phyloP scores from a whole-genome alignment of 495 filamentous ascomycete species.

The Penicillium flavigenum region DNA sequence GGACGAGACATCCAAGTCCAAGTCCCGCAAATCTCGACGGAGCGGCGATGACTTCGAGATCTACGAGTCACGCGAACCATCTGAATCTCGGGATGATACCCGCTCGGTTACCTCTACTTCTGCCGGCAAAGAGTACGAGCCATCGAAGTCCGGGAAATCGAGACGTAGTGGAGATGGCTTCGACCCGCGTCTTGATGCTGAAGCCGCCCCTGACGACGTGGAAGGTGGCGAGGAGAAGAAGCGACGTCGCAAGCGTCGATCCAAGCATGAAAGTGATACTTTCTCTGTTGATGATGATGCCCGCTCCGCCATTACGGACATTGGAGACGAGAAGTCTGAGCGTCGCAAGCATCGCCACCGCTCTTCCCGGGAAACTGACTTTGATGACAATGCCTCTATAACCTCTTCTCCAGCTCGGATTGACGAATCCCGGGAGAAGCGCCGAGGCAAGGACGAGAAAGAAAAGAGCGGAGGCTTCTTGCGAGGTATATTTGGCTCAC shows the following conservation, averaged over 20 bases:
- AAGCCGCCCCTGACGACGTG: conserved; percentile 1
- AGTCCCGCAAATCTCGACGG: conserved; percentile 6
- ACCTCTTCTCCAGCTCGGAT: conserved; percentile 37
- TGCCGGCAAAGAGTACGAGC: background rate
- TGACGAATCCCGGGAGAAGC: conserved; percentile 32
- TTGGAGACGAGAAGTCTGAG: conserved; percentile 19
- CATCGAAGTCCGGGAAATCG: background rate
- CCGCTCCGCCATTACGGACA: conserved; percentile 17
- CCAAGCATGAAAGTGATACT: conserved; percentile 11
- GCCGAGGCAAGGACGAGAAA: conserved; percentile 33
- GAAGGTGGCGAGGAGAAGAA: conserved; percentile 23
- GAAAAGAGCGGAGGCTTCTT: conserved; percentile 37
- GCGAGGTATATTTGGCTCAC: conserved; percentile 41
- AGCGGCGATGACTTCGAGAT: conserved; percentile 9
- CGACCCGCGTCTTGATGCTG: conserved; percentile 18
- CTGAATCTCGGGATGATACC: background rate
- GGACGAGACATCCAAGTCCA: conserved; percentile 10
- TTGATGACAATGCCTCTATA: conserved; percentile 36
- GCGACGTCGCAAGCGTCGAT: conserved; percentile 21
- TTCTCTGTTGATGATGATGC: conserved; percentile 12
- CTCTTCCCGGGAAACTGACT: conserved; percentile 29
- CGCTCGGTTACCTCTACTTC: background rate
- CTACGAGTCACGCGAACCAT: background rate
- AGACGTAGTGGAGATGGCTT: conserved; percentile 13
- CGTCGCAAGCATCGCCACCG: conserved; percentile 26